Conservation (phyloP, 768 basidiomycete species). For the Lactifluus pinguis region DNA sequence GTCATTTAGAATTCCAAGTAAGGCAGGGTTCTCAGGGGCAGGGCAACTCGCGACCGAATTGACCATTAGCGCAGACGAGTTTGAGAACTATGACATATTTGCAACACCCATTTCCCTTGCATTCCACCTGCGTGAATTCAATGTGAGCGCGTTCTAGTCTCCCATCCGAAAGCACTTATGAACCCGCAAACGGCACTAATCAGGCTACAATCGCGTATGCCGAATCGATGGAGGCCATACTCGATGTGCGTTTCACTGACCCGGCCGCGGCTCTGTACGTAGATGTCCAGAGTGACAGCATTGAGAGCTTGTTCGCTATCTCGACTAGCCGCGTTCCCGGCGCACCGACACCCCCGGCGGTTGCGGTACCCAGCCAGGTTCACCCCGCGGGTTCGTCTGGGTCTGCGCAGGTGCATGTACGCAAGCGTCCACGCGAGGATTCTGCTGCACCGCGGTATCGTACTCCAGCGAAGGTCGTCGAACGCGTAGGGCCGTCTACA, state of each 20-base stretch:
- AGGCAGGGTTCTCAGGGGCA: conserved; percentile 33
- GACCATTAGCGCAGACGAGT: conserved; percentile 68
- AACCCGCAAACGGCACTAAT: background rate
- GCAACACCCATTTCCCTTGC: conserved; percentile 57
- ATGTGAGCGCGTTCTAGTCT: conserved; percentile 34
- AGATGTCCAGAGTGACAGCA: conserved; percentile 59
- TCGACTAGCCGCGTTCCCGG: conserved; percentile 61
- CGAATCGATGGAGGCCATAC: conserved; percentile 53
- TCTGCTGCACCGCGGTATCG: background rate
- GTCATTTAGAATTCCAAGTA: background rate
- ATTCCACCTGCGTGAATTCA: conserved; percentile 80
- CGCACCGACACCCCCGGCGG: background rate
- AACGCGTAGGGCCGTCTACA: conserved; percentile 9
- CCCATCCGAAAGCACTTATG: conserved; percentile 3
- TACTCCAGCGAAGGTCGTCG: conserved; percentile 15
- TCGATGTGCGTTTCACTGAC: conserved; percentile 71
- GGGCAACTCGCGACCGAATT: conserved; percentile 68
- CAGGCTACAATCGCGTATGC: conserved; percentile 78
- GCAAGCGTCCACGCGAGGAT: conserved; percentile 14
- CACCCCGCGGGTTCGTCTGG: conserved; percentile 4
- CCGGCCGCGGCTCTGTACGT: conserved; percentile 69
- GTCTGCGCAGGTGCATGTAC: background rate
- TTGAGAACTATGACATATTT: conserved; percentile 65
- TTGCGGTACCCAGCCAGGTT: background rate
- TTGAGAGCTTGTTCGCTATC: conserved; percentile 64